Evolutionary conservation across 1,284 basidiomycete genomes (phyloP).

Genomic region (Microbotryomycetes sp.): DNA sequence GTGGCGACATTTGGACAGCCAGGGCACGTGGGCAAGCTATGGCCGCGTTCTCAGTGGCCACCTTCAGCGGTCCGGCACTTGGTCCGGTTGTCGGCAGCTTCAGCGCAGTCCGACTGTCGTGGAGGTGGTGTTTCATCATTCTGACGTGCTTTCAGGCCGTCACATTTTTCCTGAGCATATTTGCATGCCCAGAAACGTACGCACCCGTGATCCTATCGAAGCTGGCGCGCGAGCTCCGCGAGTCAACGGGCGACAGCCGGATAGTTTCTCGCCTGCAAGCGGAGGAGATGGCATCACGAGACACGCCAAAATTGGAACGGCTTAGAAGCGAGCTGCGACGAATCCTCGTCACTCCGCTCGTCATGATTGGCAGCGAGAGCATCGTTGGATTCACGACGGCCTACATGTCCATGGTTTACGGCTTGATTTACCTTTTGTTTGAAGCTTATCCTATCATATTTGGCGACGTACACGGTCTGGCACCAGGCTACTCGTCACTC

Average conservation of each 20-base stretch:
- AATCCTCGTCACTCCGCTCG: slow-evolving; percentile 33
- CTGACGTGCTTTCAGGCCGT: slow-evolving; percentile 29
- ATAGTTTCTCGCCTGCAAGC: slow-evolving; percentile 14
- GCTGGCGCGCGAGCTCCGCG: slow-evolving; percentile 15
- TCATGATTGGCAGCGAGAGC: slow-evolving; percentile 39
- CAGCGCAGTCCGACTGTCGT: slow-evolving; percentile 14
- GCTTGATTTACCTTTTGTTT: slow-evolving; percentile 21
- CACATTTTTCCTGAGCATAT: slow-evolving; percentile 8
- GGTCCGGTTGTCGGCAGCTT: slow-evolving; percentile 41
- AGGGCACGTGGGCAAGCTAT: slow-evolving; percentile 38
- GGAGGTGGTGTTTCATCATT: slow-evolving; percentile 29
- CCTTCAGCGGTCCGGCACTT: slow-evolving; percentile 37
- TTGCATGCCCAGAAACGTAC: slow-evolving; percentile 34
- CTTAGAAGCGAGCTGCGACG: not conserved
- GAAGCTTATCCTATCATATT: slow-evolving; percentile 39
- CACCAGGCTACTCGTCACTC: slow-evolving; percentile 36
- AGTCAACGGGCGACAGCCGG: slow-evolving; percentile 22
- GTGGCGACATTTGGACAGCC: slow-evolving; percentile 38
- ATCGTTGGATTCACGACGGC: slow-evolving; percentile 37
- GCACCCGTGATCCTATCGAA: slow-evolving; percentile 21
- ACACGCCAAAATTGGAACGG: not conserved
- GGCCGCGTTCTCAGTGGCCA: slow-evolving; percentile 38
- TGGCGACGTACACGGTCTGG: slow-evolving; percentile 34
- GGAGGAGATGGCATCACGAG: slow-evolving; percentile 13
- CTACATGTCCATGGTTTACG: slow-evolving; percentile 34